A percentile compares a stretch with the other conserved stretches of the same genome.
Evolutionary conservation across 2,329 filamentous ascomycete genomes (phyloP).

Genomic region (Sclerotinia subarctica): DNA sequence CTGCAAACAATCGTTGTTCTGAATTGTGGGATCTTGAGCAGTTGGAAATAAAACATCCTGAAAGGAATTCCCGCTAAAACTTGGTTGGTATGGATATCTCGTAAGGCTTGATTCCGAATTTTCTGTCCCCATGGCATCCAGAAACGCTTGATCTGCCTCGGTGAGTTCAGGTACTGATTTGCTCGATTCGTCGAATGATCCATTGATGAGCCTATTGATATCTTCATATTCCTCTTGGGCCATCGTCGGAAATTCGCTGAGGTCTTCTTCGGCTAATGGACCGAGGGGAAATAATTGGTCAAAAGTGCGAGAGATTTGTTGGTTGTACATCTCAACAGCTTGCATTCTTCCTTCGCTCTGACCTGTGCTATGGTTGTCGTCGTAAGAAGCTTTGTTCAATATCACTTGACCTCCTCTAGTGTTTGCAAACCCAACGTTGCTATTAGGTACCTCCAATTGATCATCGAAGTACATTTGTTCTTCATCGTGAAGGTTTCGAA

Average conservation of each 20-base stretch:
- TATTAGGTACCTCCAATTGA: neutral
- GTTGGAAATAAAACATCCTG: neutral
- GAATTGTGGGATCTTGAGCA: neutral
- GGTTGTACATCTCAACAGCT: neutral
- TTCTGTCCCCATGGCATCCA: neutral
- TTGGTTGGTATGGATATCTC: too few species aligned
- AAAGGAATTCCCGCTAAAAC: rapidly evolving
- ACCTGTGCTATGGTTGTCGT: neutral
- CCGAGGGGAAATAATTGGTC: neutral
- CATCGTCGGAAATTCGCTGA: too few species aligned
- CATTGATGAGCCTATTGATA: neutral
- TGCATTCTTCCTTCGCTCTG: neutral
- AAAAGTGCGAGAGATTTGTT: neutral
- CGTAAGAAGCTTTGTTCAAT: neutral
- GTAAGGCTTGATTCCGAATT: neutral
- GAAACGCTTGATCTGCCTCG: neutral
- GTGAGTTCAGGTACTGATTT: neutral
- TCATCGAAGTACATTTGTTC: neutral
- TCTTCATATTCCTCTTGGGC: neutral
- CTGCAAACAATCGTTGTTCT: too few species aligned
- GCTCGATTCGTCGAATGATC: too few species aligned
- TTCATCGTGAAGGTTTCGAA: neutral
- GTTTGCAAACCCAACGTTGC: neutral
- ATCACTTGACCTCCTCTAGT: neutral
- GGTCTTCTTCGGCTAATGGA: too few species aligned